Evolutionary conservation across 2,329 filamentous ascomycete species (phyloP).

Genomic region (Corinectria fuckeliana): DNA sequence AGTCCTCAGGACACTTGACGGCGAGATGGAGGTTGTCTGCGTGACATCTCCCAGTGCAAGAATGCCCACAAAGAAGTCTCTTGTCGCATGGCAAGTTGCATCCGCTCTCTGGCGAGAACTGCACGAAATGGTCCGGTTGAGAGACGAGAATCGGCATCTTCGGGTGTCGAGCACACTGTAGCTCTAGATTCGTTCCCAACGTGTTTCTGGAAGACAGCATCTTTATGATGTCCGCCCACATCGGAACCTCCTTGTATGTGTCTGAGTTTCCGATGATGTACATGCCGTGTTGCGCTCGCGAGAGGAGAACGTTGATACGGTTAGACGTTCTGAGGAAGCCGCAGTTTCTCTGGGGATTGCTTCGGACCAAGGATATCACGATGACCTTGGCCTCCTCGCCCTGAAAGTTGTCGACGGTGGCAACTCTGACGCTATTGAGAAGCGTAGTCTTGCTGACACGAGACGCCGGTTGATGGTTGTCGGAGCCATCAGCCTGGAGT

Average conservation of each 20-base stretch:
- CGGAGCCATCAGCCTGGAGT: not conserved
- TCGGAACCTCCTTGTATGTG: constrained; percentile 6
- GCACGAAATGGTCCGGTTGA: constrained; percentile 62
- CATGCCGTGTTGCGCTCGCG: constrained; percentile 11
- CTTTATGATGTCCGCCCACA: constrained; percentile 39
- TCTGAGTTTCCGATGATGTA: constrained; percentile 12
- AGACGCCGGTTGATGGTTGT: not conserved
- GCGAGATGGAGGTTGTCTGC: constrained; percentile 54
- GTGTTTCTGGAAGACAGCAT: constrained; percentile 55
- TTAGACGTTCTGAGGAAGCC: constrained; percentile 73
- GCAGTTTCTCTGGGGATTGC: constrained; percentile 62
- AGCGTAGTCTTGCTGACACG: constrained; percentile 45
- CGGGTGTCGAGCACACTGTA: constrained; percentile 68
- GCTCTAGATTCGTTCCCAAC: constrained; percentile 57
- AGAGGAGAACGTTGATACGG: constrained; percentile 52
- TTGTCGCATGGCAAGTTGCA: constrained; percentile 59
- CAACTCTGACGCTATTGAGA: constrained; percentile 58
- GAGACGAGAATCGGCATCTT: constrained; percentile 57
- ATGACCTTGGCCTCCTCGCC: constrained; percentile 78
- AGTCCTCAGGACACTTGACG: constrained; percentile 53
- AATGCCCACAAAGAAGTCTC: constrained; percentile 57
- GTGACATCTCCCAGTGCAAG: constrained; percentile 55
- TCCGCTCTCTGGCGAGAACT: constrained; percentile 66
- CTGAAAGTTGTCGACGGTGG: constrained; percentile 79
- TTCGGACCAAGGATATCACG: constrained; percentile 73